Base-by-base conservation (phyloP, 202 grass and related monocot species). In the Hordeum pubiflorum region DNA sequence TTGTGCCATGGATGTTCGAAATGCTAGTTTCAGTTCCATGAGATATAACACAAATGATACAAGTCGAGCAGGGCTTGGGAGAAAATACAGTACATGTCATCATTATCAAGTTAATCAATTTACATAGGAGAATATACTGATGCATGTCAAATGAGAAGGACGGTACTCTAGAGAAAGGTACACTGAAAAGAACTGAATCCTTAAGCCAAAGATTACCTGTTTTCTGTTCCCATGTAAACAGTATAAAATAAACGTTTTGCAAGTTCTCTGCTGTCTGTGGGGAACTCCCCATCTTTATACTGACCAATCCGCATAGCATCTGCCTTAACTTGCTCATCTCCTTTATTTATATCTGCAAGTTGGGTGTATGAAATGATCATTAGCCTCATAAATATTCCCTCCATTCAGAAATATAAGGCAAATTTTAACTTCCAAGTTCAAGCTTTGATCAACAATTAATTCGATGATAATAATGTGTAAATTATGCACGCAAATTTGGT, bases 211-310 rank as follows among this genome's bases (percentile, higher is more conserved):
- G 24, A 5, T 76, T 52, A 94, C 95, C 95, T 98, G 38, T 98
- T 98, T 85, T 93, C 95, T 72, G 92, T 90, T 69, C 95, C 95
- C 95, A 98, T 98, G 76, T 91, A 98, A 76, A 98, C 90, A 24
- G 95, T 94, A 76, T 98, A 98, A 86, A 98, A 91, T 82, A 98
- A 79, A 59, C 95, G 83, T 70, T 84, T 93, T 57, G 88, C 92
- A 32, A 98, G 75, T 55, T 98, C 92, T 87, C 66, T 83, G 76
- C 92, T 93, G 74, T 91, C 87, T 63, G 69, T 88, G 59, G 92
- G 95, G 46, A 91, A 72, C 85, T 94, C 95, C 17, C 95, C 92
- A 58, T 91, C 88, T 82, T 86, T 98, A 52, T 98, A 98, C 27
- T 94, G 91, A 23, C 95, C 92, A 86, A 94, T 94, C 33, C 95